A percentile compares a stretch with the other conserved stretches of the same genome.
phyloP scores from a whole-genome alignment of 2,329 filamentous ascomycete genomes.

The Epichloe coenophiala region DNA sequence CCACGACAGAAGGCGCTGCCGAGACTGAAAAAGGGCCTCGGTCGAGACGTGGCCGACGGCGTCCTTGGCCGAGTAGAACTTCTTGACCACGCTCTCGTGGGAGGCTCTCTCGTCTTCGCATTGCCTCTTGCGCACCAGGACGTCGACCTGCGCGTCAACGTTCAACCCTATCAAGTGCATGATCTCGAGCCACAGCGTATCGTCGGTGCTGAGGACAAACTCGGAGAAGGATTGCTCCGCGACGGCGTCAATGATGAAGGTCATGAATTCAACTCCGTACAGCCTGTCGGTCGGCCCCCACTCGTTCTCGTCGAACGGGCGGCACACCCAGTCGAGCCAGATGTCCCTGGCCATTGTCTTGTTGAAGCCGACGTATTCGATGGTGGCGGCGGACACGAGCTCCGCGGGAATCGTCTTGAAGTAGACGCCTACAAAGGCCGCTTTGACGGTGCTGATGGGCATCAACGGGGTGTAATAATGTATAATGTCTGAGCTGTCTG shows the following conservation, averaged over 20 bases:
- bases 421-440: not conserved
- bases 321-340: not conserved
- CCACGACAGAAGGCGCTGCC: not conserved
- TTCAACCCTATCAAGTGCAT: too few relatives aligned
- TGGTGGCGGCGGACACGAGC: not conserved
- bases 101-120: rapidly evolving
- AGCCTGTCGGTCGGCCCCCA: not conserved
- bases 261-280: not conserved
- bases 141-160: too few relatives aligned
- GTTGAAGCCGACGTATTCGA: not conserved
- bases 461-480: not conserved
- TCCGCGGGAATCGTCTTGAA: not conserved
- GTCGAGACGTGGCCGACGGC: too few relatives aligned
- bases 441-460: not conserved
- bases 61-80: too few relatives aligned
- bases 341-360: not conserved
- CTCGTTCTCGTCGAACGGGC: too few relatives aligned
- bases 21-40: too few relatives aligned
- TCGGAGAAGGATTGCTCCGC: not conserved
- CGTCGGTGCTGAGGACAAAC: too few relatives aligned
- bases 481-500: rapidly evolving
- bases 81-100: too few relatives aligned
- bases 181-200: too few relatives aligned
- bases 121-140: too few relatives aligned
- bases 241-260: not conserved